phyloP scores from a whole-genome alignment of 257 asterid genomes.

The Rauvolfia tetraphylla region DNA sequence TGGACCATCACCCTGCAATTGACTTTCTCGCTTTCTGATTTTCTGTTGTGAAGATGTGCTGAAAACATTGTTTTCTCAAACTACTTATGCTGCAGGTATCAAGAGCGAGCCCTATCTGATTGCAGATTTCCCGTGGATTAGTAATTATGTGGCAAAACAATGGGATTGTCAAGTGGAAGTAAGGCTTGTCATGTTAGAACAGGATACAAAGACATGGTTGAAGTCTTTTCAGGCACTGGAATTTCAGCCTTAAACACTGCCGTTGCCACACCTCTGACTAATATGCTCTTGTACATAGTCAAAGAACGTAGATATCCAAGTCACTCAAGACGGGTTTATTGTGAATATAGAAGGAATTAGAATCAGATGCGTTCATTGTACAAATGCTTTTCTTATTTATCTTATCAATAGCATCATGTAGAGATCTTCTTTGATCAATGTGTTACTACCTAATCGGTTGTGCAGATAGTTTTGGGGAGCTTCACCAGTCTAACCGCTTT shows the following conservation, averaged over 20 bases:
- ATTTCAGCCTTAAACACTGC: slow-evolving; percentile 21
- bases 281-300: slow-evolving; percentile 10
- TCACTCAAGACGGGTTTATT: background rate
- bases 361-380: background rate
- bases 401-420: background rate
- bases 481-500: too few species aligned
- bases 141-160: too few species aligned
- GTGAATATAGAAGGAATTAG: slow-evolving; percentile 1
- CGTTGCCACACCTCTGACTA: slow-evolving; percentile 10
- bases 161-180: too few species aligned
- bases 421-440: too few species aligned
- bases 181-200: background rate
- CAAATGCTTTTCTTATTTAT: background rate
- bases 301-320: background rate
- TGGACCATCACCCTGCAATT: background rate
- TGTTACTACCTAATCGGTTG: too few species aligned
- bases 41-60: too few species aligned
- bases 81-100: slow-evolving; percentile 52
- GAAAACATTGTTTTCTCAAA: background rate
- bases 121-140: background rate
- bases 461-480: too few species aligned
- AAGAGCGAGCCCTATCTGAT: slow-evolving; percentile 78
- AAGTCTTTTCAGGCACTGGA: slow-evolving; percentile 10
- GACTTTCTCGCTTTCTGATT: background rate
- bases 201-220: slow-evolving; percentile 8